Evolutionary conservation across 306 rosid genomes (phyloP).

Genomic region (Begonia peltatifolia): DNA sequence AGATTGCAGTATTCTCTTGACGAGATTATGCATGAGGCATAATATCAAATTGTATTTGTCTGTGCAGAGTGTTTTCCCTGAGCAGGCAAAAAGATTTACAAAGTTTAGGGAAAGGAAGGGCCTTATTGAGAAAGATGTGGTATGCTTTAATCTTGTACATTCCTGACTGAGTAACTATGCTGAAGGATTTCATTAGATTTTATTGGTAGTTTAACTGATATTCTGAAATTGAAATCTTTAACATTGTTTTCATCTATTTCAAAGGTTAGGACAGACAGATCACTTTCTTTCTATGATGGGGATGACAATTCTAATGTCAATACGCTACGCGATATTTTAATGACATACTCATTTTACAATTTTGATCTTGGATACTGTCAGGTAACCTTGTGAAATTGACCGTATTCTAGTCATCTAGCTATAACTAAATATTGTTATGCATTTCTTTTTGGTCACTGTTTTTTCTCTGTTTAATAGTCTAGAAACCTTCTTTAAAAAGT

Average conservation of each 20-base stretch:
- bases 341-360: slow-evolving; percentile 97
- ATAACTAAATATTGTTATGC: too few species aligned
- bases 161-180: slow-evolving; percentile 6
- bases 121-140: slow-evolving; percentile 98
- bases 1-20: too few species aligned
- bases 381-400: slow-evolving; percentile 24
- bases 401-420: too few species aligned
- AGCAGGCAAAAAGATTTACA: slow-evolving; percentile 88
- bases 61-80: slow-evolving; percentile 63
- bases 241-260: slow-evolving; percentile 15
- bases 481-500: too few species aligned
- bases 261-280: slow-evolving; percentile 93
- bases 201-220: background rate
- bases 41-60: background rate
- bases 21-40: background rate
- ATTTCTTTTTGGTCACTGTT: too few species aligned
- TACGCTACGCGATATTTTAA: slow-evolving; percentile 65
- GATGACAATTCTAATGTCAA: slow-evolving; percentile 83
- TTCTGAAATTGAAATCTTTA: slow-evolving; percentile 8
- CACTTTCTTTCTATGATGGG: slow-evolving; percentile 69
- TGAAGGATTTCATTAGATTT: slow-evolving; percentile 12
- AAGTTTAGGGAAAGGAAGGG: slow-evolving; percentile 96
- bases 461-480: too few species aligned
- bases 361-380: slow-evolving; percentile 99
- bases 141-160: slow-evolving; percentile 22